Evolutionary conservation across 2,329 filamentous ascomycete species (phyloP), one percentile per base, ranked within the genome.

Genomic region (Claviceps pusilla): DNA sequence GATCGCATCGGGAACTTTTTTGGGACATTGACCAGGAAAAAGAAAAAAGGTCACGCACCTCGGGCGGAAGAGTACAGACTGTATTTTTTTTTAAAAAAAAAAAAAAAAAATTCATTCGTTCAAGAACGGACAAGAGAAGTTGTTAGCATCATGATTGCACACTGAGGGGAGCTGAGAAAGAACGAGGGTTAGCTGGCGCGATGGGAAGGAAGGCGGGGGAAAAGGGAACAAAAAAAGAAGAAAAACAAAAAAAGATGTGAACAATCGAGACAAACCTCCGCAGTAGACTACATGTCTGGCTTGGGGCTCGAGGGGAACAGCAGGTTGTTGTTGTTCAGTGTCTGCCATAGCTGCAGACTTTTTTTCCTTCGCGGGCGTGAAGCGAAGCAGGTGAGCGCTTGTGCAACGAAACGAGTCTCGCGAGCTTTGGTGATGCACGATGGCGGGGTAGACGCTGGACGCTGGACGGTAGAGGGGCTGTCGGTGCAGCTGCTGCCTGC

Each of bases 41-140:
- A 9, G 7, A 2, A 4, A 19, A 45, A 45, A 53, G 42, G 50
- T 14, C 50, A 57, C 66, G 58, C 75, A 83, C 80, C 77, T 84
- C 81, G 53, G 81, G 80, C 41, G 81, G 81, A 54, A 84, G 71
- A 56, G 78, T 78, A 70, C 81, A 84, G 51, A 84, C 81, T 84
- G 60, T 39, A 6, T n/a, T 4, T 10, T 35, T 6, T 47, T 28
- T 24, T 19, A n/a, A 7, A 16, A 7, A 14, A 41, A 41, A 12
- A 33, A 3, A n/a, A 33, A 11, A 35, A 9, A 33, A 5, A 2
- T 24, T 24, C 24, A 24, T 24, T 24, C 24, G 24, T 24, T 24
- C 33, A 37, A 37, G 35, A 12, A 35, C 6, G 35, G 10, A 37
- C 7, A 7, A 37, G 35, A 37, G 19, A 51, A 11, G 12, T 47